Base-by-base conservation (phyloP, 2,329 filamentous ascomycete species). In the Verticillium klebahnii region DNA sequence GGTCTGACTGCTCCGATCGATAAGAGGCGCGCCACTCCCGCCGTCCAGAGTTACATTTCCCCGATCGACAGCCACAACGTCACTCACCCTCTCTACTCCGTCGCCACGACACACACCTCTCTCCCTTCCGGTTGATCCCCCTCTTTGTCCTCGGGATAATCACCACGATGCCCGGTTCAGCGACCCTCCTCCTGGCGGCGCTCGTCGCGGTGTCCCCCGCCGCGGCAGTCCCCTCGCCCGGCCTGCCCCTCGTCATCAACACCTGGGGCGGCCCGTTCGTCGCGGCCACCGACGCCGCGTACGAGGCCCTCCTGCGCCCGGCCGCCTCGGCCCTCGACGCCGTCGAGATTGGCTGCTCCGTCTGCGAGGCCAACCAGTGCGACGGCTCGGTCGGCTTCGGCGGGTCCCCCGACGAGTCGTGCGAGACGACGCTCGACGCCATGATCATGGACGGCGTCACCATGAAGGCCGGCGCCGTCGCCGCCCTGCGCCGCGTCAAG, bases 381-480 rank as follows among this genome's bases (percentile, higher is more conserved):
- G 82, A 85, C 67, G 78, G 79, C 57, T 83, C 77, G 40, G 83
- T 85, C 40, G 83, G 83, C 59, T 84, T 74, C 66, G 82, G 82
- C 60, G 82, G 83, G 8, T 84, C 82, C 2, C 82, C 82, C 0
- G 82, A 84, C 64, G 83, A 85, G 68, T 69, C 72, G 36, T 85
- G 83, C 72, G 83, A 85, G 72, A 85, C 83, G 3, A 85, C 82
- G 0, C 80, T 85, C 15, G 83, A 85, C 70, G 82, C 83, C n/a
- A 77, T 85, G 74, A 78, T 85, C 69, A 85, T 85, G 78, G 82
- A 85, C 68, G 82, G 83, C 32, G 71, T 70, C 0, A 81, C 75
- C n/a, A 76, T 85, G 73, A 82, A 83, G 17, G 75, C 78, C 0
- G 83, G 83, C 52, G 81, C 82, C 5, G 82, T 85, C 5, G 83